Base-by-base conservation (phyloP, 805 yeast species). In the Ogataea kodamae region DNA sequence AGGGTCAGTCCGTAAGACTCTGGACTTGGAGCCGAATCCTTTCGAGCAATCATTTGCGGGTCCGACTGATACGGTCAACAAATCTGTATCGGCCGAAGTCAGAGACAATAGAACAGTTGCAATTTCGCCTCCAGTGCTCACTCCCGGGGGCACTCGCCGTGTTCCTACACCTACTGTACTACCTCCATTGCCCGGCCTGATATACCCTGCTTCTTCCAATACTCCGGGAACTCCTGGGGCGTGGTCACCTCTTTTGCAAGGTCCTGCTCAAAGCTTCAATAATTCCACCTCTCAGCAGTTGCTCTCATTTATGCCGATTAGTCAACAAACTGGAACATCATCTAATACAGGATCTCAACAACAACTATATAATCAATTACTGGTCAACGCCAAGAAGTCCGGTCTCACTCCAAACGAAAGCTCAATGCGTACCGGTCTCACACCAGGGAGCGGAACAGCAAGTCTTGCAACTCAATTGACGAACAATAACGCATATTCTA, bases 31-130 rank as follows among this genome's bases (percentile, higher is more conserved):
- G 58, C 96, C 92, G 7, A 90, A 90, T 52, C 97, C 97, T 4
- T 90, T 90, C 55, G 98, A 90, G 59, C 84, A 82, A 58, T 84
- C 95, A 31, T 90, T 90, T 64, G 96, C 59, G 5, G 52, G 48
- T 22, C 44, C 39, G 32, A 40, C 51, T 15, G 47, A 42, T 7
- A 9, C 40, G 20, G 18, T 30, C 10, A 12, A 37, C 19, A 27
- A 25, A 18, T 22, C 32, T 15, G 33, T 31, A 21, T 59, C 55
- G 33, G 59, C 59, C 33, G 40, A 41, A 62, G 2, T 65, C 62
- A 6, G 57, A 55, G 33, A 33, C 9, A 30, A 30, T 10, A 40
- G 28, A 22, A 20, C 37, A 7, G 28, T 41, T 13, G 23, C 38
- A 7, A 17, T 27, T 8, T 66, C 74, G 1, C 76, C 77, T 3